Percentiles rank a stretch among this genome's conserved stretches.
Conservation (phyloP, 768 basidiomycete species). For the Postia placenta region DNA sequence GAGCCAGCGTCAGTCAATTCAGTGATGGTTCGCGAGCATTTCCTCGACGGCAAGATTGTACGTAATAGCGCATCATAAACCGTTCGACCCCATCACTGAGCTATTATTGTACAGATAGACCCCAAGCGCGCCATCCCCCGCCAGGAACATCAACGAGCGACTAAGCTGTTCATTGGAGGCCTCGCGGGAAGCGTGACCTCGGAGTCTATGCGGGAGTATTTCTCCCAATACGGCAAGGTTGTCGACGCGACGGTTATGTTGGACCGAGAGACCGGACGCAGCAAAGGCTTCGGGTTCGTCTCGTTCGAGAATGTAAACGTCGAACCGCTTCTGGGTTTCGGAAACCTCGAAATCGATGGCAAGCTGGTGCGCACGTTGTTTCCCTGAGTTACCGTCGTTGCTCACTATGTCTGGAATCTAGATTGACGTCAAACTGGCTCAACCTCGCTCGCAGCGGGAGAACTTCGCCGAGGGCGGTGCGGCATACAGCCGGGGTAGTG, state of each 20-base stretch:
- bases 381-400: neutral
- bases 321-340: conserved; percentile 81
- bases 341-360: conserved; percentile 89
- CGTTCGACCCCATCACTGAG: conserved; percentile 1
- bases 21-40: conserved; percentile 93
- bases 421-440: conserved; percentile 98
- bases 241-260: conserved; percentile 99
- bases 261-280: conserved; percentile 89
- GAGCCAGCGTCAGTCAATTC: conserved; percentile 90
- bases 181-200: conserved; percentile 89
- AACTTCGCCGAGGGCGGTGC: conserved; percentile 46
- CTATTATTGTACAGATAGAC: conserved; percentile 87
- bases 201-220: conserved; percentile 89
- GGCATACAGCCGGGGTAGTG: conserved; percentile 12
- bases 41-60: conserved; percentile 95
- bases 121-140: conserved; percentile 99
- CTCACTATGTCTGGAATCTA: conserved; percentile 28
- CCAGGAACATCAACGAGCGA: conserved; percentile 89
- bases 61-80: conserved; percentile 26
- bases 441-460: conserved; percentile 81
- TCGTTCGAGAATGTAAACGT: conserved; percentile 92
- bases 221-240: conserved; percentile 91
- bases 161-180: conserved; percentile 95
- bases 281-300: conserved; percentile 98
- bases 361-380: conserved; percentile 65